Evolutionary conservation across 306 rosid species (phyloP).

Genomic region (Castanospermum australe): DNA sequence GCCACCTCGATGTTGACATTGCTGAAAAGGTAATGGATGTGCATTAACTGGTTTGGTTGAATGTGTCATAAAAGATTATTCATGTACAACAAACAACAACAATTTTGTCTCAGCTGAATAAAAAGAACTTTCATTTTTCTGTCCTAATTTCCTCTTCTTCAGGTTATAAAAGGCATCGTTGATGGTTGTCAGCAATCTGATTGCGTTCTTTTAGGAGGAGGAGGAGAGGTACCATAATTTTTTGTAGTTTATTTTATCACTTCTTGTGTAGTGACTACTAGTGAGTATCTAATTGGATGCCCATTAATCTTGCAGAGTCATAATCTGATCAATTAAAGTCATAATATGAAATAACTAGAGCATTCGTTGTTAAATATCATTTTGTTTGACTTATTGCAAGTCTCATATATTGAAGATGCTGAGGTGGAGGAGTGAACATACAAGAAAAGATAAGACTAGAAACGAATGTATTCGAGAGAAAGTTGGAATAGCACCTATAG

Average conservation of each 20-base stretch:
- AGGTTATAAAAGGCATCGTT: slow-evolving; percentile 94
- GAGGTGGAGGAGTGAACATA: background rate
- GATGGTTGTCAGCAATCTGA: slow-evolving; percentile 91
- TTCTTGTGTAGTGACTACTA: background rate
- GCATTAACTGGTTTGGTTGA: background rate
- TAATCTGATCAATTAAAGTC: background rate
- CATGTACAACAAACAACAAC: background rate
- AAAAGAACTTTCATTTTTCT: background rate
- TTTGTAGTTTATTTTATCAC: background rate
- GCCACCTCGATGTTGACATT: slow-evolving; percentile 86
- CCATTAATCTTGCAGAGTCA: background rate
- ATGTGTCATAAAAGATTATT: background rate
- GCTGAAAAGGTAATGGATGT: slow-evolving; percentile 71
- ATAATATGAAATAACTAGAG: background rate
- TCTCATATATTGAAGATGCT: background rate
- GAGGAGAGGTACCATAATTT: slow-evolving; percentile 80
- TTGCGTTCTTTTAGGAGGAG: slow-evolving; percentile 77
- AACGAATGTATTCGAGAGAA: background rate
- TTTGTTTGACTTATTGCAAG: background rate
- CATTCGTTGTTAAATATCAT: background rate
- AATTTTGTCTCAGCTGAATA: background rate
- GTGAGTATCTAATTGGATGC: background rate
- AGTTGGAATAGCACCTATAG: background rate
- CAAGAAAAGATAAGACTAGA: background rate
- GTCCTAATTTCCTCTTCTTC: background rate